Percentiles rank a stretch among this genome's conserved stretches.
phyloP scores from a whole-genome alignment of 495 filamentous ascomycete genomes.

The Penicillium atrosanguineum region DNA sequence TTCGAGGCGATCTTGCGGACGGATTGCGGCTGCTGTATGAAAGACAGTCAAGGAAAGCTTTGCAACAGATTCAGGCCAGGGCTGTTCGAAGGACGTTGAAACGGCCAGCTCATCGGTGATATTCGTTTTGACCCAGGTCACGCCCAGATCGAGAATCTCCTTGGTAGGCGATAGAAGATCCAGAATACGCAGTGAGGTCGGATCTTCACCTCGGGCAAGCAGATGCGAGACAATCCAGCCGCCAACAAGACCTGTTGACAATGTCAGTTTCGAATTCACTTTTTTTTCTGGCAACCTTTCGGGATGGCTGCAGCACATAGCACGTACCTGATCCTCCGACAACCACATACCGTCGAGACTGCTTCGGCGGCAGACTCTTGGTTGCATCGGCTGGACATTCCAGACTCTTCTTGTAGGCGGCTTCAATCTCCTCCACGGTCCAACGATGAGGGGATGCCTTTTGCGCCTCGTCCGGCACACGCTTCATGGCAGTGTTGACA shows the following conservation, averaged over 20 bases:
- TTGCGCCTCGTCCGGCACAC: conserved; percentile 45
- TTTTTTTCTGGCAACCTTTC: neutral
- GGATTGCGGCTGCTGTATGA: conserved; percentile 55
- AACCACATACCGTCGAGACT: conserved; percentile 54
- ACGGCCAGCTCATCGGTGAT: conserved; percentile 49
- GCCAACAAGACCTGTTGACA: conserved; percentile 49
- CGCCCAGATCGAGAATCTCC: conserved; percentile 36
- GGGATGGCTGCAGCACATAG: neutral
- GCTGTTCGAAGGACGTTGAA: conserved; percentile 45
- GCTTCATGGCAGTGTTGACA: conserved; percentile 49
- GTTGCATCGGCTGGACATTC: conserved; percentile 46
- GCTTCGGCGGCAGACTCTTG: conserved; percentile 50
- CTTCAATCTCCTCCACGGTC: conserved; percentile 47
- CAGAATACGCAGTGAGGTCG: conserved; percentile 52
- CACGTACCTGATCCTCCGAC: conserved; percentile 57
- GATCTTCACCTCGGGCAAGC: conserved; percentile 51
- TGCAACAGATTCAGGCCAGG: conserved; percentile 46
- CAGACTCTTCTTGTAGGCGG: conserved; percentile 45
- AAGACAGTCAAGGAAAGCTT: conserved; percentile 53
- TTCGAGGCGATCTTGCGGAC: conserved; percentile 46
- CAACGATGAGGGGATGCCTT: conserved; percentile 48
- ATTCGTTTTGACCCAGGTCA: conserved; percentile 50
- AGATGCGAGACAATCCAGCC: conserved; percentile 55
- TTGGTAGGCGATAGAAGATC: conserved; percentile 48
- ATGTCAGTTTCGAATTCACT: neutral